Base-by-base conservation (phyloP, 805 yeast genomes). In the Kockiozyma suomiensis region DNA sequence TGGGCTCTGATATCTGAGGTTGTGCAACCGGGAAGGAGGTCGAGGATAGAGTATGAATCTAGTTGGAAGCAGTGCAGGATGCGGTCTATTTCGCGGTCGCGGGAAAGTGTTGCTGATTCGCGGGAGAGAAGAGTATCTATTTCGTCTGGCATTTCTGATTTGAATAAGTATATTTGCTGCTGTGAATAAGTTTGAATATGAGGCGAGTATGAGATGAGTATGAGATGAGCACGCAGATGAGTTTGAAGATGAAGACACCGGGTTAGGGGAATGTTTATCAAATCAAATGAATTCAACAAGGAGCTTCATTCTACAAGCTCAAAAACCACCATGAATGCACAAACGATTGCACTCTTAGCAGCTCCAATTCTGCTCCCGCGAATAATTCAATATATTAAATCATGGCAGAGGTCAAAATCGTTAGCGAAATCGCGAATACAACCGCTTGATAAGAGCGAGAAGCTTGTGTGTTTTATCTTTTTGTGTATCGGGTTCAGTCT, bases 31-130 rank as follows among this genome's bases (percentile, higher is more conserved):
- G 81, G 78, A 66, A 73, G 74, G 37, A 78, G 56, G 37, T 81
- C 84, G 26, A 86, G 70, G 2, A 86, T 74, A 1, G 84, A 75
- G 68, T 83, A 85, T 47, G 83, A 77, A 68, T 86, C 90, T 42
- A 79, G 72, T 50, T 72, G 75, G 68, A 79, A 78, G 28, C 81
- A 75, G 3, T 66, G 56, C 19, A 85, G 67, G n/a, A 86, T 79
- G 25, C 90, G 74, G 13, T 73, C 75, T 12, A 86, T 82, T 66
- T 86, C 91, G 32, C 69, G 70, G 60, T 85, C 88, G 67, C 78
- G 61, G 19, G 65, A 49, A 28, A 63, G 65, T 19, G 60, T 67
- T 15, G 70, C 64, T 15, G 72, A 68, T 40, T 72, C 74, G 40
- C 66, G 58, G 25, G 67, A 59, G 15, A 72, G 68, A 7, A 73